Base-by-base conservation (phyloP, 805 yeast genomes). In the Metschnikowia borealis region DNA sequence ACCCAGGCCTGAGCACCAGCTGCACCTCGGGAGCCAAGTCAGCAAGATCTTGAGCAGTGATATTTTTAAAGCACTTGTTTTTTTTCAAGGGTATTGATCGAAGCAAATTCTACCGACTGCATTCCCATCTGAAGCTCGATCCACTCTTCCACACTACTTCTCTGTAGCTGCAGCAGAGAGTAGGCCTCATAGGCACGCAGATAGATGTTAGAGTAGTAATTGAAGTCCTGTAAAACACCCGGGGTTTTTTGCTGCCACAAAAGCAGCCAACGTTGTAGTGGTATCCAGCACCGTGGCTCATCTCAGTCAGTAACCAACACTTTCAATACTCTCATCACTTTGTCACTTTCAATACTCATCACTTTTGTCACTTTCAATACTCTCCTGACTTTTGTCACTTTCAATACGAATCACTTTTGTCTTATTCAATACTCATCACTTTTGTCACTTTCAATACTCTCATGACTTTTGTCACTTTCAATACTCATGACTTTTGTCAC, bases 281-380 rank as follows among this genome's bases (percentile, higher is more conserved):
- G 89, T 82, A 62, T 84, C 89, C 31, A 64, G 59, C 5, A 58
- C 54, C 0, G 89, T 82, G 26, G 81, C 71, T 83, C 88, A 60
- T 84, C 89, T 83, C 86, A 84, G 56, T 84, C 89, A 3, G 78
- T 63, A 1, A 82, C 70, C 41, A 38, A 38, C 5, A 23, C 41
- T n/a, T 8, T n/a, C 31, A 38, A 21, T 11, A 8, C 10, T 23
- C 7, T 7, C 26, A 23, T 7, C 26, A 6, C n/a, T n/a, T n/a
- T n/a, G n/a, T n/a, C n/a, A n/a, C n/a, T n/a, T n/a, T n/a, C n/a
- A n/a, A n/a, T n/a, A n/a, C n/a, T n/a, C n/a, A n/a, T n/a, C n/a
- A n/a, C n/a, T n/a, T n/a, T n/a, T n/a, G n/a, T n/a, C n/a, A n/a
- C n/a, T n/a, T n/a, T n/a, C n/a, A n/a, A n/a, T n/a, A n/a, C n/a